Evolutionary conservation across 2,329 filamentous ascomycete species (phyloP).

Genomic region (Emericellopsis cladophorae): DNA sequence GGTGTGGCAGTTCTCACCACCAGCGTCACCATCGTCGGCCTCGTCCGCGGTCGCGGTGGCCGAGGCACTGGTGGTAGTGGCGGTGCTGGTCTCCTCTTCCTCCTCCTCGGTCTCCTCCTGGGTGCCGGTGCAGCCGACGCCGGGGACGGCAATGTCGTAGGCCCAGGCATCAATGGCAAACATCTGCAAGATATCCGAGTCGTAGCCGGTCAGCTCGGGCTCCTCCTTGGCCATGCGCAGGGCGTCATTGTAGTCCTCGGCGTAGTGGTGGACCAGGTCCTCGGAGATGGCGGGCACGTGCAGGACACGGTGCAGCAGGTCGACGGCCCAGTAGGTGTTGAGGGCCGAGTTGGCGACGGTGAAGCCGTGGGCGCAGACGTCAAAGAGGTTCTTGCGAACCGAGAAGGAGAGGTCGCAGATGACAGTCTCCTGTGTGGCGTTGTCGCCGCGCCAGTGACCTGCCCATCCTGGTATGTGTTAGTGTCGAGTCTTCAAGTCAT

Average conservation of each 20-base stretch:
- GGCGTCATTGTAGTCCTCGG: slow-evolving; percentile 42
- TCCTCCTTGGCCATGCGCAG: slow-evolving; percentile 35
- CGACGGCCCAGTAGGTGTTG: slow-evolving; percentile 53
- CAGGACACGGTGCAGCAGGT: slow-evolving; percentile 54
- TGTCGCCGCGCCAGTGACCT: slow-evolving; percentile 55
- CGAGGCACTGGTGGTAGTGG: slow-evolving; percentile 27
- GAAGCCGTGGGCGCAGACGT: slow-evolving; percentile 51
- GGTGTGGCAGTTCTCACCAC: slow-evolving; percentile 38
- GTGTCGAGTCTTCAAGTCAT: not conserved
- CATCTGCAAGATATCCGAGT: slow-evolving; percentile 53
- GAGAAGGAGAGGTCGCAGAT: slow-evolving; percentile 53
- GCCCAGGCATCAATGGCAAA: slow-evolving; percentile 59
- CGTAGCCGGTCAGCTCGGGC: slow-evolving; percentile 34
- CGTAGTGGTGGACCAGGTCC: slow-evolving; percentile 47
- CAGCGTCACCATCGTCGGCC: slow-evolving; percentile 12
- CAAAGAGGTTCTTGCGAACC: slow-evolving; percentile 41
- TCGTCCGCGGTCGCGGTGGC: no score
- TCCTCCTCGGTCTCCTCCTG: slow-evolving; percentile 4
- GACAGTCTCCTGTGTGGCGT: slow-evolving; percentile 54
- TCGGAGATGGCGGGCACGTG: slow-evolving; percentile 51
- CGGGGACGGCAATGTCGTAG: slow-evolving; percentile 50
- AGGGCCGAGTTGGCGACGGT: slow-evolving; percentile 41
- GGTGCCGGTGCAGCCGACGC: slow-evolving; percentile 46
- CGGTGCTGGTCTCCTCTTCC: slow-evolving; percentile 6
- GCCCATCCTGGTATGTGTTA: slow-evolving; percentile 38